Evolutionary conservation across 345 rosid genomes (phyloP), one percentile per base, ranked within the genome.

Genomic region (Triadica sebifera): DNA sequence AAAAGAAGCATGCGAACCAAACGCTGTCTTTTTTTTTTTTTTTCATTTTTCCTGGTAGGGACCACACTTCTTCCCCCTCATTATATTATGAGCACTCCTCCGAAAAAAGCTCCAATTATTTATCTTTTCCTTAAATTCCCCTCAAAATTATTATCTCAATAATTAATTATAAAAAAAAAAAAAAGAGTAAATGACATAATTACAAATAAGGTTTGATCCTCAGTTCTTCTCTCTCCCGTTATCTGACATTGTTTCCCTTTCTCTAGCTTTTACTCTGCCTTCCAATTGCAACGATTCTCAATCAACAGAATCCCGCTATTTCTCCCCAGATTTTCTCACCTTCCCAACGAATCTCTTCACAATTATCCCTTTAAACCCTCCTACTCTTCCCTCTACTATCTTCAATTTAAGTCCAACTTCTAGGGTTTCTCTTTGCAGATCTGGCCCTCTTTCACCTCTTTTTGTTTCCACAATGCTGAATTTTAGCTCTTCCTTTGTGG

Each of bases 401-500:
- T 52, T 8, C 12, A n/a, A 39, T 52, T 24, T 41, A 29, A 10
- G 3, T 6, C 45, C 67, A 9, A 12, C 15, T 39, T 53, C 34
- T 65, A 41, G 76, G 76, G 69, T 52, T 63, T 73, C 20, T 43
- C 51, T 38, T 52, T 49, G 5, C 3, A 65, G 71, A 55, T 74
- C 57, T 65, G 47, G 34, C 34, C 34, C 34, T 29, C 2, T 2
- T 29, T 29, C 34, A 1, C 34, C 34, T 29, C 37, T 20, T 10
- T 41, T 22, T 25, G 5, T 61, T 11, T 29, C 3, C 6, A 43
- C 12, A 29, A 65, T 65, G 77, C 65, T 67, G 12, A 25, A 16
- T 74, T 74, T 66, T 25, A 74, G 53, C 46, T 74, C 10, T 12
- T n/a, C 1, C 11, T 4, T 41, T 17, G 20, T 34, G 22, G 1